Evolutionary conservation across 139 green algal species (phyloP), one percentile per base, ranked within the genome.

Genomic region (Micromonas pusilla): DNA sequence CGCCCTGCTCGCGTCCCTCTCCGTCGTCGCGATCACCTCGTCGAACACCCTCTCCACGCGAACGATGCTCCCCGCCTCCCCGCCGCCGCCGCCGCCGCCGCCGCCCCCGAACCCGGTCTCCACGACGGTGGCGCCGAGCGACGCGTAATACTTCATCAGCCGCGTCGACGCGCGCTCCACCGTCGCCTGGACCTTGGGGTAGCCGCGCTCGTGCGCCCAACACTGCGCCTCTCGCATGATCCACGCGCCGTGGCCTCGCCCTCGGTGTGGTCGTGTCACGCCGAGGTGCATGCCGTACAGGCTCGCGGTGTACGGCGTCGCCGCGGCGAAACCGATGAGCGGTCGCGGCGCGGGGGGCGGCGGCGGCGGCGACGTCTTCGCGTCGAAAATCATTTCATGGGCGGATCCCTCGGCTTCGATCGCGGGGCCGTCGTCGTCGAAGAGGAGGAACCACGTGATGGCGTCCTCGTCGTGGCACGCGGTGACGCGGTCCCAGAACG

Each of bases 201-300:
- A 36, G 9, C 37, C 65, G 23, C n/a, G n/a, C 4, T 75, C 30
- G 1, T 9, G 34, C 21, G 68, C 68, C 20, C 53, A 39, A 34
- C 20, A 20, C 37, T 75, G 68, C 3, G 21, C 31, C 19, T 53
- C 37, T 23, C 38, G 25, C 68, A 75, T 75, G 23, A 75, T 16
- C 31, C 31, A 65, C 2, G 36, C 37, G 20, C 68, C 68, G 5
- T 38, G 53, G 5, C 38, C 38, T 9, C 25, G 25, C 21, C 37
- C 23, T 6, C 68, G 36, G 25, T 63, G 62, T 13, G 52, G 21
- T 34, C 20, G 34, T 32, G 6, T 19, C n/a, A 75, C 38, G 23
- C 21, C 68, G 23, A 75, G 23, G 6, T 75, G 37, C 37, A 39
- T 39, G 31, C 68, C 68, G 68, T 75, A 75, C 68, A 38, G 36